These are phyloP conservation scores for Spinacia oleracea DNA, from an alignment of 179 eudicot species.

Conservation along the genomic window DNA sequence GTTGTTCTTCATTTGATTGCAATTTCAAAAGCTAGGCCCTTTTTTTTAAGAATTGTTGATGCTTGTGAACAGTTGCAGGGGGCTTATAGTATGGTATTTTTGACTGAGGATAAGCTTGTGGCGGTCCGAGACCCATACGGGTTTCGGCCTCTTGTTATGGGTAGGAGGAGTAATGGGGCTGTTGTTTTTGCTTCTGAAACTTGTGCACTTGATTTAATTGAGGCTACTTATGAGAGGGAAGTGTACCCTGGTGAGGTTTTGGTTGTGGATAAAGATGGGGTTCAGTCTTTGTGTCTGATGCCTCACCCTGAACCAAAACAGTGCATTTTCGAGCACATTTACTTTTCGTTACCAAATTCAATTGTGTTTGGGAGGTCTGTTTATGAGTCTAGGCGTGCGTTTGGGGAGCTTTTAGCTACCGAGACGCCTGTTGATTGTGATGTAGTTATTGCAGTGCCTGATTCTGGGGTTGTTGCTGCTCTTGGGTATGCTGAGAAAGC, in stretches of 20 bases:
- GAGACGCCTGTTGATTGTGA: constrained; percentile 76
- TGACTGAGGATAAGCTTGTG: constrained; percentile 50
- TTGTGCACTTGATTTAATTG: constrained; percentile 51
- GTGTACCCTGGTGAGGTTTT: constrained; percentile 77
- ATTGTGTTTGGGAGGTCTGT: constrained; percentile 77
- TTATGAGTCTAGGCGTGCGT: constrained; percentile 56
- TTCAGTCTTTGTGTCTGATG: constrained; percentile 40
- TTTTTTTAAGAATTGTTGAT: constrained; percentile 57
- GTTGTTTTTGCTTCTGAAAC: constrained; percentile 59
- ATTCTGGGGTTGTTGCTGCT: constrained; percentile 87
- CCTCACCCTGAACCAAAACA: constrained; percentile 67
- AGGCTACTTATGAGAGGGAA: constrained; percentile 63
- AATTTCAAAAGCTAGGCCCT: constrained; percentile 60
- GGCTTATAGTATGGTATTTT: constrained; percentile 50
- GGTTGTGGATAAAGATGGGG: constrained; percentile 61
- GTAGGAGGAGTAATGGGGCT: constrained; percentile 48
- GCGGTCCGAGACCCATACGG: constrained; percentile 56
- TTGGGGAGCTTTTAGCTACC: constrained; percentile 66
- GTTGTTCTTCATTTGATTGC: constrained; percentile 82
- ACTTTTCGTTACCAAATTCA: constrained; percentile 72
- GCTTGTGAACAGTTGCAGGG: constrained; percentile 51
- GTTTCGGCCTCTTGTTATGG: constrained; percentile 67
- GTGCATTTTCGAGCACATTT: constrained; percentile 84
- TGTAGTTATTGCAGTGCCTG: constrained; percentile 86
- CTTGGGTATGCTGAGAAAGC: constrained; percentile 78